Conservation (phyloP, 495 filamentous ascomycete genomes). For the Staphylotrichum tortipilum region DNA sequence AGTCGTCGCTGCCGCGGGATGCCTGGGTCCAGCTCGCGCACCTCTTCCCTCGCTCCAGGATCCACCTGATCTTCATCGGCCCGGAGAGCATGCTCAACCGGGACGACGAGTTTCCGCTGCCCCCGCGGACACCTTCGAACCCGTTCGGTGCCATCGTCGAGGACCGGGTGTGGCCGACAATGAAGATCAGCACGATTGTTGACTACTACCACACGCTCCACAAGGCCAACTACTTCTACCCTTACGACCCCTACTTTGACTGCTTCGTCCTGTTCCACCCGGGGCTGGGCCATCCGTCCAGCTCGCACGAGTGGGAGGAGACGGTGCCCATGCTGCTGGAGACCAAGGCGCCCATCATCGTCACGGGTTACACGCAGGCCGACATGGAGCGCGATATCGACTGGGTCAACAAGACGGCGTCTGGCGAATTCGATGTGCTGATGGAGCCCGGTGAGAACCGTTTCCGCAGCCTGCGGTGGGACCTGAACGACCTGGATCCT, state of each 20-base stretch:
- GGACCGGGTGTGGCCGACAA: slow-evolving; percentile 67
- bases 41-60: slow-evolving; percentile 72
- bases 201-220: slow-evolving; percentile 98
- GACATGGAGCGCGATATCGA: slow-evolving; percentile 88
- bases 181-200: slow-evolving; percentile 95
- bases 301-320: slow-evolving; percentile 84
- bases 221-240: slow-evolving; percentile 75
- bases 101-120: slow-evolving; percentile 82
- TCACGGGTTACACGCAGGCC: slow-evolving; percentile 89
- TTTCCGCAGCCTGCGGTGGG: slow-evolving; percentile 93
- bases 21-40: slow-evolving; percentile 87
- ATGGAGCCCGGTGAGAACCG: slow-evolving; percentile 88
- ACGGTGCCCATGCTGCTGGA: slow-evolving; percentile 82
- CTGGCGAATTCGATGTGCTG: slow-evolving; percentile 83
- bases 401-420: slow-evolving; percentile 76
- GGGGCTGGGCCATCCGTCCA: slow-evolving; percentile 86
- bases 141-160: slow-evolving; percentile 91
- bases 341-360: slow-evolving; percentile 89
- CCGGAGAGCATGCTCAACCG: slow-evolving; percentile 91
- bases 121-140: slow-evolving; percentile 70
- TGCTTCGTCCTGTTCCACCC: slow-evolving; percentile 94
- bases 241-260: slow-evolving; percentile 97
- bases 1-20: slow-evolving; percentile 88
- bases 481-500: slow-evolving; percentile 91
- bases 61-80: slow-evolving; percentile 89